Evolutionary conservation across 768 basidiomycete genomes (phyloP), one percentile per base, ranked within the genome.

Genomic region (Termitomyces sp.): DNA sequence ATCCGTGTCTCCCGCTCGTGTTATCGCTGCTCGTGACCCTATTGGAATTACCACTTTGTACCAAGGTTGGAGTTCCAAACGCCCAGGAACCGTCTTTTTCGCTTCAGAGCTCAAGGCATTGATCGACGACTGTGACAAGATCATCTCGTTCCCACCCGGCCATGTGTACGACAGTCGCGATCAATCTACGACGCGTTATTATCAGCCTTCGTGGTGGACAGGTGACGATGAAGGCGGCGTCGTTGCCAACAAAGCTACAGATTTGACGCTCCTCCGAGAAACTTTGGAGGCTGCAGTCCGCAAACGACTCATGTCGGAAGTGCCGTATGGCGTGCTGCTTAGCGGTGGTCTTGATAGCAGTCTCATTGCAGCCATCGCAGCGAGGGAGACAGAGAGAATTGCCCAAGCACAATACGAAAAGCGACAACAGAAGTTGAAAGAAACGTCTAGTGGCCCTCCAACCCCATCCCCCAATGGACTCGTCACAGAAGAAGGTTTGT

Each of bases 11-110:
- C 96, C 96, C 9, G 80, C 93, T 24, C 85, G 96, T 55, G 78
- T 99, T 60, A 94, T 99, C 65, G 97, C 95, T 59, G 94, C 94
- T 5, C 90, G 97, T 37, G 97, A 99, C 69, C 94, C 97, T 26
- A 87, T 99, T 67, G 97, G 97, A 24, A 93, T 98, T 70, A 98
- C 97, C 51, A 98, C 97, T n/a, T 79, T 99, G 9, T 99, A 98
- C 73, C 94, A 96, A 75, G 97, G 97, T 42, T 94, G 90, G 90
- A 85, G 79, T 73, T 93, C 93, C 1, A 81, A 83, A 42, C 77
- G 80, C 29, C 95, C 96, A 5, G 90, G 88, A 41, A 84, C 83
- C 37, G 83, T 90, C 52, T 98, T 85, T 75, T 99, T 99, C 69
- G 86, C 97, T 3, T 98, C 95, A 2, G 97, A 99, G 74, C 86